Percentiles rank a stretch among this genome's conserved stretches.
These are phyloP conservation scores for Escovopsis sp. DNA, from an alignment of 2,329 filamentous ascomycete genomes.

Conservation along the genomic window DNA sequence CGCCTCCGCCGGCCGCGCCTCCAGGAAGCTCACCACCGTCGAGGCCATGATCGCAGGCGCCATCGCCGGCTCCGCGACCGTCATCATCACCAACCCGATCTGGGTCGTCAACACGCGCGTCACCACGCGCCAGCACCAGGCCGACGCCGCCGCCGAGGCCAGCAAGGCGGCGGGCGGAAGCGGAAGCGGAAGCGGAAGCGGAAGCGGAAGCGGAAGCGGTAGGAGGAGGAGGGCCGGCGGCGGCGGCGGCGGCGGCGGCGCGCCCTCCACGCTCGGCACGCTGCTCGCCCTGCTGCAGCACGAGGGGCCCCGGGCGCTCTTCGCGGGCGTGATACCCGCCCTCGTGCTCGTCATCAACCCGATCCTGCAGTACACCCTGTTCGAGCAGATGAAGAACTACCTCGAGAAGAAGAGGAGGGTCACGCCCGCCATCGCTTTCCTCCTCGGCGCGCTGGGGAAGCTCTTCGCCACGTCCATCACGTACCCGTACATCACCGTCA, in stretches of 20 bases:
- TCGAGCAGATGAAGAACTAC: constrained; percentile 91
- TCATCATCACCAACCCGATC: constrained; percentile 94
- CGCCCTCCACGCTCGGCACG: constrained; percentile 65
- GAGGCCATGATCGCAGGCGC: constrained; percentile 95
- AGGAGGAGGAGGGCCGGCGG: no score
- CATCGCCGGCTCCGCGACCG: constrained; percentile 83
- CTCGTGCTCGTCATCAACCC: constrained; percentile 94
- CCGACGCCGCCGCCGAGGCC: constrained; percentile 25
- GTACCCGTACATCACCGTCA: constrained; percentile 97
- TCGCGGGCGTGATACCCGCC: constrained; percentile 83
- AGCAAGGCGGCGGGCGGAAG: constrained; percentile 21
- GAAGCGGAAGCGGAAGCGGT: no score
- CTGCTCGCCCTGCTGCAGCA: constrained; percentile 66
- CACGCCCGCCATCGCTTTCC: constrained; percentile 76
- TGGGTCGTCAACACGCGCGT: constrained; percentile 99
- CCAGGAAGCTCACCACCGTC: constrained; percentile 72
- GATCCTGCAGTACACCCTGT: constrained; percentile 96
- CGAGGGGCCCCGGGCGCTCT: constrained; percentile 74
- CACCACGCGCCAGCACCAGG: constrained; percentile 65
- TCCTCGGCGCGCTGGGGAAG: constrained; percentile 86
- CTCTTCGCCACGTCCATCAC: constrained; percentile 86
- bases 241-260: no score
- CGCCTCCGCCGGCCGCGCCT: constrained; percentile 53
- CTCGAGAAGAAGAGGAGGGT: constrained; percentile 62
- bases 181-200: no score